Percentiles rank a stretch among this genome's conserved stretches.
Evolutionary conservation across 164 flowering plant species (phyloP).

Genomic region (Berberis vulgaris): DNA sequence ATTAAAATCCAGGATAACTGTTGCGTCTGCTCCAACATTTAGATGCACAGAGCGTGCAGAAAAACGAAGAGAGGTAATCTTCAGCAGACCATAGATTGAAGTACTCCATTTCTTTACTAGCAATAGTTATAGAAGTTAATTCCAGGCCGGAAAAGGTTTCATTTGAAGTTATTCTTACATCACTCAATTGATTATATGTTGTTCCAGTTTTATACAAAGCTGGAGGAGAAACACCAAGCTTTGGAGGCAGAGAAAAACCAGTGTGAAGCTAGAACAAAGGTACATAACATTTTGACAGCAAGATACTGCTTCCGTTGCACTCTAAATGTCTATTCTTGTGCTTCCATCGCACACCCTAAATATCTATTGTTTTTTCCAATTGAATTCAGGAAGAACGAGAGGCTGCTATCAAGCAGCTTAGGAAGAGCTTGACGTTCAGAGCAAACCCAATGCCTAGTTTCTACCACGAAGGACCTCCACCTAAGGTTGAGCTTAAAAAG

Average conservation of each 20-base stretch:
- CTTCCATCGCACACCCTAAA: no score
- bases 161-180: neutral
- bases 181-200: neutral
- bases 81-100: neutral
- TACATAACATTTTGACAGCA: conserved; percentile 6
- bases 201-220: conserved; percentile 56
- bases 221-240: conserved; percentile 82
- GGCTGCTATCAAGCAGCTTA: conserved; percentile 74
- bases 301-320: no score
- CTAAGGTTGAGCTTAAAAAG: conserved; percentile 86
- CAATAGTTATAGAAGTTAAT: neutral
- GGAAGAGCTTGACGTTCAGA: conserved; percentile 62
- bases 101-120: neutral
- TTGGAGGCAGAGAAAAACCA: conserved; percentile 63
- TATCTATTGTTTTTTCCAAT: no score
- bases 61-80: conserved; percentile 50
- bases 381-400: conserved; percentile 71
- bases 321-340: no score
- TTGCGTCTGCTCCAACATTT: conserved; percentile 70
- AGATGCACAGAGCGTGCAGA: conserved; percentile 65
- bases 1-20: conserved; percentile 37
- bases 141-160: no score
- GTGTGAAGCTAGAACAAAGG: conserved; percentile 77
- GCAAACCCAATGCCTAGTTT: conserved; percentile 95
- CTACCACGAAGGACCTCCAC: conserved; percentile 86